Evolutionary conservation across 352 stramenopile genomes (phyloP).

Genomic region (Phytophthora agathidicida): DNA sequence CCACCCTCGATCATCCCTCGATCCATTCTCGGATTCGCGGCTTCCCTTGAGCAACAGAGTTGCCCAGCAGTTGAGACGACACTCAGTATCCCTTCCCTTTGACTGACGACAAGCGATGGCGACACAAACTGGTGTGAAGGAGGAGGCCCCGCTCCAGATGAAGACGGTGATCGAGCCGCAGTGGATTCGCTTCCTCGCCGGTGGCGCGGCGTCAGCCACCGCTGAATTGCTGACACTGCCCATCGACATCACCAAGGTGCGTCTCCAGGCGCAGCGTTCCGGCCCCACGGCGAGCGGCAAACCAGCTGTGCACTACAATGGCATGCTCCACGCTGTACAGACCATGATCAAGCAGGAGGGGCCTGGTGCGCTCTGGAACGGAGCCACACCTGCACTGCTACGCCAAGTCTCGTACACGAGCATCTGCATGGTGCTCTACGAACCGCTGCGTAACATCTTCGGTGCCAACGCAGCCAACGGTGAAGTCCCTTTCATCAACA

Average conservation of each 20-base stretch:
- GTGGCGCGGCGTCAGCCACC: constrained; percentile 67
- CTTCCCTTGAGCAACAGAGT: background rate
- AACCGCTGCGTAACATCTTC: constrained; percentile 81
- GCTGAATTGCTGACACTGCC: constrained; percentile 84
- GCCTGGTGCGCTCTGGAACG: constrained; percentile 71
- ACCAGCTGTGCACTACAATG: constrained; percentile 64
- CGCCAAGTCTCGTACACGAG: constrained; percentile 89
- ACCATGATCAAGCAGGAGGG: constrained; percentile 81
- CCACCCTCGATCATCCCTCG: constrained; percentile 14
- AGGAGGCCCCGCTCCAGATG: constrained; percentile 45
- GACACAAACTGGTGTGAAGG: constrained; percentile 30
- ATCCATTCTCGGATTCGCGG: constrained; percentile 30
- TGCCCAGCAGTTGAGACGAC: background rate
- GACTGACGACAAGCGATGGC: constrained; percentile 39
- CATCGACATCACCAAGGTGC: constrained; percentile 89
- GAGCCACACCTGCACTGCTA: constrained; percentile 74
- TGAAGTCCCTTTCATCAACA: constrained; percentile 78
- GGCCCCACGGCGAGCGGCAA: constrained; percentile 28
- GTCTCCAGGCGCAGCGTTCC: constrained; percentile 76
- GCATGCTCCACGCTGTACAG: constrained; percentile 72
- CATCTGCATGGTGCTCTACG: constrained; percentile 87
- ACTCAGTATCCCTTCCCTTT: background rate
- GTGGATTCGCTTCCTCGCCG: constrained; percentile 73
- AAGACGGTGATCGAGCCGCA: constrained; percentile 59
- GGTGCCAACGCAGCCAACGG: constrained; percentile 50